Evolutionary conservation across 2,329 filamentous ascomycete species (phyloP), one percentile per base, ranked within the genome.

Genomic region (Pseudopithomyces chartarum): DNA sequence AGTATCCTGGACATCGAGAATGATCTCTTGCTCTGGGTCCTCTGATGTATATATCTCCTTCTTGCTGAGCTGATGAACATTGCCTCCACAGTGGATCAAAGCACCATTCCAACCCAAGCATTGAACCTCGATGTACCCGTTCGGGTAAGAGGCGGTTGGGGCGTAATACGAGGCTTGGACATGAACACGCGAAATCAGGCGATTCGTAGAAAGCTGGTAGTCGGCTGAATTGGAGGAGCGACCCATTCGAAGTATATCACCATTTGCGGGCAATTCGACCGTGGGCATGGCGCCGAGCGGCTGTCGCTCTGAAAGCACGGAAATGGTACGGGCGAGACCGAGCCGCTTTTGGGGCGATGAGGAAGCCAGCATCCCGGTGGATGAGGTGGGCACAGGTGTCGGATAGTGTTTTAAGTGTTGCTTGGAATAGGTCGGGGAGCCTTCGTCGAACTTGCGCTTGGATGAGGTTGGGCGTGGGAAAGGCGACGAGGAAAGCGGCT

Each of bases 51-150:
- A 98, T 48, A 87, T 90, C 73, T 97, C 92, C 17, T 90, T 92
- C 79, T 97, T 97, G 62, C 82, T 84, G 68, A 99, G 78, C 64
- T 97, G 91, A 82, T 91, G 94, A 2, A 91, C 90, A 64, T 89
- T 87, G 55, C 92, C 92, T 77, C 94, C 90, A 80, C 92, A 97
- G 78, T 97, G 92, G 65, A 99, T 79, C 80, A 92, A 96, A 63
- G 95, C 83, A 15, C 95, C 95, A 75, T 99, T 99, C 94, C 94
- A 98, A 20, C 95, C 95, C 69, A 90, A 86, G 81, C 95, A 99
- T 69, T 91, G 84, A 67, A 99, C 90, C 76, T 97, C 91, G 45
- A 99, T 86, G 75, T 87, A 89, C 74, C 90, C 91, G 60, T 87
- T 83, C 65, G 91, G 87, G 67, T 91, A 84, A 5, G 85, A 84